Base-by-base conservation (phyloP, 2,329 filamentous ascomycete genomes). In the Domatiomyces catenatus region DNA sequence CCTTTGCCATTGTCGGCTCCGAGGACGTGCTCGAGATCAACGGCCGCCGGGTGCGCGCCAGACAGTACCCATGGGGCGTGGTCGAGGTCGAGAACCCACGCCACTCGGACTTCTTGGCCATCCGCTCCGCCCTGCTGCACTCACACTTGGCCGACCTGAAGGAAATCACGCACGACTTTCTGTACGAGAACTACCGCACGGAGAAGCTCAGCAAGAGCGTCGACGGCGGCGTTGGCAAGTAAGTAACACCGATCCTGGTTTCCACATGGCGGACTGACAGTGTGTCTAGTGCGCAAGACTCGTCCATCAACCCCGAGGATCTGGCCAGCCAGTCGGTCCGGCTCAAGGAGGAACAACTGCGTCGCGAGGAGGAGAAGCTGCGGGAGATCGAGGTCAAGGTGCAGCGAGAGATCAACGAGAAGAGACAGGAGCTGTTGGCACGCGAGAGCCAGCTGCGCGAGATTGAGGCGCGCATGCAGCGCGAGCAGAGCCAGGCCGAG, bases 201-300 rank as follows among this genome's bases (percentile, higher is more conserved):
- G 92, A 98, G 85, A 96, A 96, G 77, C 85, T 98, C 63, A 94
- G 86, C 76, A 98, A 96, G 86, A 95, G 88, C 68, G 92, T 98
- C 61, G 89, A 95, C 66, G 86, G 86, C 68, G 85, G 86, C 71
- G 77, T 81, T 71, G 79, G 81, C 79, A 80, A 81, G 88, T 94
- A 85, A 62, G 88, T 87, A 54, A 55, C 51, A 48, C 44, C 45
- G 52, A 48, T 47, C 50, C 28, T 53, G 54, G 53, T 42, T 51
- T 48, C 51, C 47, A 52, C 55, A 52, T 36, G 54, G 56, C 51
- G 56, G 54, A 56, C 47, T 53, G 52, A 58, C 48, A 36, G 44
- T 49, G 44, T 53, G 39, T 43, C 56, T 63, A 67, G 60, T 39
- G 61, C 59, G 54, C 73, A 73, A 60, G 85, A 89, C 67, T 88